Base-by-base conservation (phyloP, 495 filamentous ascomycete species). In the Penicillium tannophilum region DNA sequence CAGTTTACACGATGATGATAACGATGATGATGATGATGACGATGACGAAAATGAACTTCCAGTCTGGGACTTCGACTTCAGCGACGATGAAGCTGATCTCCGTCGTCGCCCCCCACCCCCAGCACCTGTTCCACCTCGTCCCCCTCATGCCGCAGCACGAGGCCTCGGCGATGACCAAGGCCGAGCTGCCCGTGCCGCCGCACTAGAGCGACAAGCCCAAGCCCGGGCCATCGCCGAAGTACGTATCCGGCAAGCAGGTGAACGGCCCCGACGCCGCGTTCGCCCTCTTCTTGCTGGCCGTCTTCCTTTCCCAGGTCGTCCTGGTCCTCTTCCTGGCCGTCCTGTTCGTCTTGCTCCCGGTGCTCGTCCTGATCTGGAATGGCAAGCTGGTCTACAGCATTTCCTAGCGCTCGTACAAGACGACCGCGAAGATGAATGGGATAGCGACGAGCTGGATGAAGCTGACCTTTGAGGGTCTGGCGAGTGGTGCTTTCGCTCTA, bases 371-470 rank as follows among this genome's bases (percentile, higher is more conserved):
- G 43, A n/a, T 36, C 20, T 35, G 42, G 57, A 64, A 17, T 55
- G 62, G 52, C 57, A 55, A 19, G 55, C 58, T 36, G 83, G 79
- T 28, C 70, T 86, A 2, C 80, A 80, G 64, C 69, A 79, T 46
- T 86, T 86, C 54, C 61, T 87, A 36, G 72, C 78, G 50, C 62
- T 87, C 36, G 84, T 79, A 4, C 68, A 73, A 58, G 77, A 83
- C 46, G 86, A 88, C 61, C 76, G 82, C 31, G 84, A 85, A 66
- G 84, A 87, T 64, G 85, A 79, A 60, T 87, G 84, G 84, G 84
- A 86, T 64, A 86, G 84, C 55, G 84, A 86, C 65, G 84, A 85
- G 65, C 55, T 86, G 51, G 80, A 81, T 36, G 82, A 80, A 47
- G 72, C 19, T 24, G 52, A 54, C 66, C 47, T 77, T 72, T 39